Evolutionary conservation across 1,284 basidiomycete genomes (phyloP).

Genomic region (Mycosarcoma maydis): DNA sequence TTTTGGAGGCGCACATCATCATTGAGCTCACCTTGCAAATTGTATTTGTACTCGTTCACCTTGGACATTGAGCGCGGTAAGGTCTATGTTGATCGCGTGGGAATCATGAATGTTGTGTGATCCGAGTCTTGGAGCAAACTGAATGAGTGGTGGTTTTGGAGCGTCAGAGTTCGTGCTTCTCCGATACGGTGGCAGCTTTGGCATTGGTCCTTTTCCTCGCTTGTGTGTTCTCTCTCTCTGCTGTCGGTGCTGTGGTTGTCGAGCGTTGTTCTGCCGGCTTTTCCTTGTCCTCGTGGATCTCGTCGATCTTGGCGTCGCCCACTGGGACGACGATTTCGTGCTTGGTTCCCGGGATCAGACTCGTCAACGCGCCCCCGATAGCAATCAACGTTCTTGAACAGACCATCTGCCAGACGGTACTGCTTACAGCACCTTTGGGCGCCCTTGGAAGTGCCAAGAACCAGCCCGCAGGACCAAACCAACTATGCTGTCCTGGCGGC

Average conservation of each 20-base stretch:
- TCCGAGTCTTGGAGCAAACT: too few species aligned
- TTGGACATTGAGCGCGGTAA: neutral
- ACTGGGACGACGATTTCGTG: slow-evolving; percentile 12
- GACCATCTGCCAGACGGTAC: slow-evolving; percentile 48
- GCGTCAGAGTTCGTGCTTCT: slow-evolving; percentile 22
- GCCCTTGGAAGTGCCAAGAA: slow-evolving; percentile 54
- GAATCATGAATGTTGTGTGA: too few species aligned
- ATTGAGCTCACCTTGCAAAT: slow-evolving; percentile 6
- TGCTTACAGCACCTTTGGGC: slow-evolving; percentile 49
- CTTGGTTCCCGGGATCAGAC: slow-evolving; percentile 24
- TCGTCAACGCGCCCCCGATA: slow-evolving; percentile 7
- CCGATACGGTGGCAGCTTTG: slow-evolving; percentile 4
- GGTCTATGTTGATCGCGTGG: too few species aligned
- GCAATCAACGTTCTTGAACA: slow-evolving; percentile 33
- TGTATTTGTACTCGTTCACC: slow-evolving; percentile 26
- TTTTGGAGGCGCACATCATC: slow-evolving; percentile 21
- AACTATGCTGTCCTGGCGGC: slow-evolving; percentile 48
- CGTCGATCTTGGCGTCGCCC: slow-evolving; percentile 8
- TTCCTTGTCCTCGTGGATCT: slow-evolving; percentile 10
- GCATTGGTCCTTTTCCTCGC: slow-evolving; percentile 27
- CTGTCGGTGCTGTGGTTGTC: neutral
- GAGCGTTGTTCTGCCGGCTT: neutral
- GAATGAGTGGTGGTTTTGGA: too few species aligned
- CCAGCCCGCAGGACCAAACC: slow-evolving; percentile 60
- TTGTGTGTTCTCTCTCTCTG: neutral